phyloP scores from a whole-genome alignment of 495 filamentous ascomycete species.

The Jackrogersella multiformis region DNA sequence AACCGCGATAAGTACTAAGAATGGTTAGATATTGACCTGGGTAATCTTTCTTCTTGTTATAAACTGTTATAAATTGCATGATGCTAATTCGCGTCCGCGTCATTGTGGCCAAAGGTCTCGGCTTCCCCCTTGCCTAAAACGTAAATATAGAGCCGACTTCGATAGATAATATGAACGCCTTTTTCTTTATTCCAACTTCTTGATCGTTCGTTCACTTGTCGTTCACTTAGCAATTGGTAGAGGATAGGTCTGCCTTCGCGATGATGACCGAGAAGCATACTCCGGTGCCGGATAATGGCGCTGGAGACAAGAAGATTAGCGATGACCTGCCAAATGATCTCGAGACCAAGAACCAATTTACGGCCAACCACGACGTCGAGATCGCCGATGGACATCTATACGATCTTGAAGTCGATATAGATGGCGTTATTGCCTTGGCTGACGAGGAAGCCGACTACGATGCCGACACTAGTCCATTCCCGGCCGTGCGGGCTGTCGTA shows the following conservation, averaged over 20 bases:
- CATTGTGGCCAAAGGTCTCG: neutral
- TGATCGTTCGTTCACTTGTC: neutral
- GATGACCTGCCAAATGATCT: constrained; percentile 10
- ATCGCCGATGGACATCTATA: constrained; percentile 45
- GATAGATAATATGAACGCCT: neutral
- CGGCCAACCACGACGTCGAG: constrained; percentile 27
- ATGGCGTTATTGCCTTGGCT: constrained; percentile 42
- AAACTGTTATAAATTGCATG: neutral
- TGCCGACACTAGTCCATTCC: constrained; percentile 49
- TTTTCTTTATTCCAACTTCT: neutral
- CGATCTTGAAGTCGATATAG: constrained; percentile 47
- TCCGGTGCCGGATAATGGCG: neutral
- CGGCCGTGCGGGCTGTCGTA: constrained; percentile 53
- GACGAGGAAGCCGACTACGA: constrained; percentile 51
- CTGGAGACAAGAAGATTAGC: constrained; percentile 15
- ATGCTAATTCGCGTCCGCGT: neutral
- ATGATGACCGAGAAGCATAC: constrained; percentile 13
- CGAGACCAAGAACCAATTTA: constrained; percentile 3
- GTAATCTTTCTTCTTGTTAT: neutral
- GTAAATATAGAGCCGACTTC: constrained; percentile 3
- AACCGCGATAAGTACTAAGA: neutral
- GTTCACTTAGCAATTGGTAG: neutral
- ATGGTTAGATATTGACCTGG: neutral
- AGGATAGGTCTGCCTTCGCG: neutral
- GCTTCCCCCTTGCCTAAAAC: neutral